Conservation (phyloP, 169 alveolate species). For the Cyclospora cayetanensis region DNA sequence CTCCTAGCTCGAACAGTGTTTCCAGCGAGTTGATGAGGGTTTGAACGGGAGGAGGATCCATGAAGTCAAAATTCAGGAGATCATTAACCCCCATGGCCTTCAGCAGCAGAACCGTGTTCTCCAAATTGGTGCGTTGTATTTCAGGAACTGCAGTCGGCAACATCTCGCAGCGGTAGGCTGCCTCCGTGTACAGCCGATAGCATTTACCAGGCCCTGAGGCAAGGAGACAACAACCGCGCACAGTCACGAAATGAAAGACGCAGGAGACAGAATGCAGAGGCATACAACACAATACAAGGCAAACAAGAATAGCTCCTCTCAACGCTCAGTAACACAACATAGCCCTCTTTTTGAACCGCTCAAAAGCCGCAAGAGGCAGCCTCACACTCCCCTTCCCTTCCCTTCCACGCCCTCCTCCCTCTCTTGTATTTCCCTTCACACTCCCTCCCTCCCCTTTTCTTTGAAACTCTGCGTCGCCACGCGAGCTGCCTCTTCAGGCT, state of each 20-base stretch:
- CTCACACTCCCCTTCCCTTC: too few relatives aligned
- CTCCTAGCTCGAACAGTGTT: constrained; percentile 97
- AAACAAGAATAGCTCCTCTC: too few relatives aligned
- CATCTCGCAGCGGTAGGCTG: constrained; percentile 98
- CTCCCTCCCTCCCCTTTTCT: too few relatives aligned
- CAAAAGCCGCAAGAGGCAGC: too few relatives aligned
- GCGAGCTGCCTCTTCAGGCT: too few relatives aligned
- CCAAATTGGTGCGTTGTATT: constrained; percentile 98
- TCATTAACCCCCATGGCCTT: constrained; percentile 99
- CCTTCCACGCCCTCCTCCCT: too few relatives aligned
- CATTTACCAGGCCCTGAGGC: constrained; percentile 99
- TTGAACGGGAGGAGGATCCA: constrained; percentile 99
- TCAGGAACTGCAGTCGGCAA: constrained; percentile 99
- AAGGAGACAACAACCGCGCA: constrained; percentile 90
- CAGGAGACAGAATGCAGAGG: background rate
- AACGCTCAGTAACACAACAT: too few relatives aligned
- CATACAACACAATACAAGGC: too few relatives aligned
- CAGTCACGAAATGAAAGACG: background rate
- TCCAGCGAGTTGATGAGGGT: constrained; percentile 98
- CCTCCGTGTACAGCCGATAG: constrained; percentile 98
- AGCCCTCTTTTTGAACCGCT: too few relatives aligned
- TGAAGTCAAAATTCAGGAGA: constrained; percentile 97
- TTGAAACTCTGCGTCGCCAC: too few relatives aligned
- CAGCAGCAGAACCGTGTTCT: constrained; percentile 97
- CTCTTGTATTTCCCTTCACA: too few relatives aligned